Percentiles rank a stretch among this genome's conserved stretches.
Evolutionary conservation across 139 green algal genomes (phyloP).

Genomic region (Chlorella vulgaris): DNA sequence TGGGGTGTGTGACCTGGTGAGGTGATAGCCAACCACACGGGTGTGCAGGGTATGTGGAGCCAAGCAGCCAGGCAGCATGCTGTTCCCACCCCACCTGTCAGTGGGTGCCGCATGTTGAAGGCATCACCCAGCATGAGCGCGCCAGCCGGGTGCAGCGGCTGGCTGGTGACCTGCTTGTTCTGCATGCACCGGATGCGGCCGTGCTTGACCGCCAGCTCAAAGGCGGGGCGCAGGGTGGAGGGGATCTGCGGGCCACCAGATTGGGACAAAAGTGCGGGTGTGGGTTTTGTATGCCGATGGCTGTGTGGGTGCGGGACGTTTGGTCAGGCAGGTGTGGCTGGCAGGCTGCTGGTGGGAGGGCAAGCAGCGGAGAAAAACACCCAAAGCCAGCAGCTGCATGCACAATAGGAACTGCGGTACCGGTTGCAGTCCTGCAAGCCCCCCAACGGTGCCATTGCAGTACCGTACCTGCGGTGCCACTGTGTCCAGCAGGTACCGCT

Average conservation of each 20-base stretch:
- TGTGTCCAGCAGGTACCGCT: conserved; percentile 62
- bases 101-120: conserved; percentile 99
- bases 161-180: conserved; percentile 84
- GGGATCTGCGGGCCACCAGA: conserved; percentile 69
- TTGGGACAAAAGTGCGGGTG: neutral
- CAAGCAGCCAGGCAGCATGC: too few species aligned
- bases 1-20: too few species aligned
- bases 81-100: conserved; percentile 77
- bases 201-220: conserved; percentile 68
- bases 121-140: conserved; percentile 96
- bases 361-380: too few species aligned
- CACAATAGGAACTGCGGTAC: neutral
- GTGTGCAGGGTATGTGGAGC: too few species aligned
- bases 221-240: conserved; percentile 68
- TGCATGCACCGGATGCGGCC: conserved; percentile 81
- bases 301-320: neutral
- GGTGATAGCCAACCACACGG: too few species aligned
- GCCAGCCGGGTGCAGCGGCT: conserved; percentile 79
- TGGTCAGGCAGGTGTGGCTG: neutral
- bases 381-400: too few species aligned
- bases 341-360: neutral
- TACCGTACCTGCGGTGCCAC: conserved; percentile 52
- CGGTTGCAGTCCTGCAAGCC: neutral
- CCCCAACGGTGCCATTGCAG: neutral
- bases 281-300: neutral